Evolutionary conservation across 345 rosid genomes (phyloP).

Genomic region (Pistacia vera): DNA sequence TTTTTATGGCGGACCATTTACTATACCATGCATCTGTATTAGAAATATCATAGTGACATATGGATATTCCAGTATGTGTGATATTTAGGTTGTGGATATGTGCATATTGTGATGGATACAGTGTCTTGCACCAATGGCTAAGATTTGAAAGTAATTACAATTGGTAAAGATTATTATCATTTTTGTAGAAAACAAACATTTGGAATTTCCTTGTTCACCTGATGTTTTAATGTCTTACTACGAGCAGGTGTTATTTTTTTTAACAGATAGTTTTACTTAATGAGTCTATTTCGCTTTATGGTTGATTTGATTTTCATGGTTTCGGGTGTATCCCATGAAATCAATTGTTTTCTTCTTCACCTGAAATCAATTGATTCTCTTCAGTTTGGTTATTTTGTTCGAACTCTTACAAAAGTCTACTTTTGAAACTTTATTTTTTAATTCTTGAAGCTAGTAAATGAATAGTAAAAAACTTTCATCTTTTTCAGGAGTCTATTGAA

Average conservation of each 20-base stretch:
- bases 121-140: neutral
- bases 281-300: too few relatives aligned
- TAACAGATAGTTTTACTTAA: too few relatives aligned
- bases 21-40: neutral
- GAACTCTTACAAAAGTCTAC: neutral
- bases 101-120: neutral
- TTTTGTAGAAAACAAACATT: too few relatives aligned
- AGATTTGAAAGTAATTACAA: too few relatives aligned
- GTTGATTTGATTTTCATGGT: too few relatives aligned
- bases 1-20: neutral
- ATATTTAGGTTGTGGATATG: neutral
- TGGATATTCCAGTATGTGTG: neutral
- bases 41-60: neutral
- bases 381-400: neutral
- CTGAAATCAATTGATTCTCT: too few relatives aligned
- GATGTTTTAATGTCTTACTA: too few relatives aligned
- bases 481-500: constrained; percentile 65
- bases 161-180: too few relatives aligned
- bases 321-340: too few relatives aligned
- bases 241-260: too few relatives aligned
- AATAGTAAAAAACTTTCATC: constrained; percentile 14
- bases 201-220: too few relatives aligned
- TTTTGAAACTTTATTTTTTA: constrained; percentile 10
- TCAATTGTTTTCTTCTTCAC: too few relatives aligned
- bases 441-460: constrained; percentile 3